Percentiles rank a stretch among this genome's conserved stretches.
Evolutionary conservation across 768 basidiomycete genomes (phyloP).

Genomic region (Tricholoma terreum): DNA sequence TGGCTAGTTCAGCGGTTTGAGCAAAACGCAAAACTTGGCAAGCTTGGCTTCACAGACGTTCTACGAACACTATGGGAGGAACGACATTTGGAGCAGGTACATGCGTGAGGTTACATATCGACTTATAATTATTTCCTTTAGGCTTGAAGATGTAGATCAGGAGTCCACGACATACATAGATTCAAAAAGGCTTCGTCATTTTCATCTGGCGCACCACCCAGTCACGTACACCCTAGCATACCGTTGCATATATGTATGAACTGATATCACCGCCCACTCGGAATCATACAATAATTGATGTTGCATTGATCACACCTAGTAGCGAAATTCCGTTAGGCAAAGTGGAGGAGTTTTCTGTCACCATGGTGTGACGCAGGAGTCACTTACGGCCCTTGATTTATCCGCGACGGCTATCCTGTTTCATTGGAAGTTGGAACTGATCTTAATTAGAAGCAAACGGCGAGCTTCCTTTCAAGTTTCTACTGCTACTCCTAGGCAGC

Average conservation of each 20-base stretch:
- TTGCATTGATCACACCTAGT: background rate
- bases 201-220: conserved; percentile 2
- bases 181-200: conserved; percentile 11
- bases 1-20: conserved; percentile 89
- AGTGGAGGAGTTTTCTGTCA: conserved; percentile 8
- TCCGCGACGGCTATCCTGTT: conserved; percentile 3
- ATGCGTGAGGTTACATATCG: background rate
- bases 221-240: conserved; percentile 3
- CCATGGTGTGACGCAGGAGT: conserved; percentile 8
- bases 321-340: conserved; percentile 16
- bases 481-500: background rate
- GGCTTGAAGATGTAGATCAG: background rate
- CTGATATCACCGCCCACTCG: conserved; percentile 5
- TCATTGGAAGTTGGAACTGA: conserved; percentile 5
- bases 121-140: conserved; percentile 6
- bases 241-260: conserved; percentile 11
- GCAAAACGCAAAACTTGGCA: conserved; percentile 88
- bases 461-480: background rate
- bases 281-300: conserved; percentile 11
- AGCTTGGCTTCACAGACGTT: conserved; percentile 88
- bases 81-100: conserved; percentile 40
- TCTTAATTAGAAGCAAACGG: conserved; percentile 3
- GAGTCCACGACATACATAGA: conserved; percentile 15
- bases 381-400: conserved; percentile 10
- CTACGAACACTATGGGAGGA: conserved; percentile 75